Conservation (phyloP, 2,329 filamentous ascomycete species). For the Aspergillus sclerotialis region DNA sequence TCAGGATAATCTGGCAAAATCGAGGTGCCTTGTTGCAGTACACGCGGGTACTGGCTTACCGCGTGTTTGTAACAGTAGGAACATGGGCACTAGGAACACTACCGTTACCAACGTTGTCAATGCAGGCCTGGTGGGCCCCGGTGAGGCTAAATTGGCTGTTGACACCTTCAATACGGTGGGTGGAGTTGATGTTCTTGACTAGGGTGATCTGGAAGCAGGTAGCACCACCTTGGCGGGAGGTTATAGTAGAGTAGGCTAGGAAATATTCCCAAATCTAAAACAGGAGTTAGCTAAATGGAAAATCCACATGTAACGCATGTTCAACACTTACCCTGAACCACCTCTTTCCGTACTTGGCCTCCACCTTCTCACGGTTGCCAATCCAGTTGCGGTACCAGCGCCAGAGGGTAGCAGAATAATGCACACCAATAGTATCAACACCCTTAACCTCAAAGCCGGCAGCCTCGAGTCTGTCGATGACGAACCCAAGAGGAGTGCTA, state of each 20-base stretch:
- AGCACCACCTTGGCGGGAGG: slow-evolving; percentile 73
- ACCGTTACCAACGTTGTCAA: slow-evolving; percentile 26
- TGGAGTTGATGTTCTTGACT: slow-evolving; percentile 86
- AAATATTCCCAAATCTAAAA: slow-evolving; percentile 82
- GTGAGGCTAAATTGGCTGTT: slow-evolving; percentile 60
- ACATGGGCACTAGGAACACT: slow-evolving; percentile 29
- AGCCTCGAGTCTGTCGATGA: slow-evolving; percentile 75
- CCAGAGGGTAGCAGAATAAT: slow-evolving; percentile 96
- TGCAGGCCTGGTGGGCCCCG: slow-evolving; percentile 53
- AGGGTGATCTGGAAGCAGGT: slow-evolving; percentile 82
- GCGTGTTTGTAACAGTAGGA: slow-evolving; percentile 19
- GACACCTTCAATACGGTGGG: slow-evolving; percentile 72
- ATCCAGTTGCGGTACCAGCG: slow-evolving; percentile 99
- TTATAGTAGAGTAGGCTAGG: slow-evolving; percentile 77
- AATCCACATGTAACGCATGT: not conserved
- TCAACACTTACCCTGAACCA: slow-evolving; percentile 78
- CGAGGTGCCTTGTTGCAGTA: too few relatives aligned
- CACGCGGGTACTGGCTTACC: slow-evolving; percentile 11
- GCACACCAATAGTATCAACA: slow-evolving; percentile 88
- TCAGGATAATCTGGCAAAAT: slow-evolving; percentile 4
- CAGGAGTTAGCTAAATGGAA: too few relatives aligned
- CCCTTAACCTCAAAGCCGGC: slow-evolving; percentile 87
- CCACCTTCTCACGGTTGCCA: slow-evolving; percentile 83
- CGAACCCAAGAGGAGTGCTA: slow-evolving; percentile 83
- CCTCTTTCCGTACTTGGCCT: slow-evolving; percentile 86